Percentiles rank a stretch among this genome's conserved stretches.
These are phyloP conservation scores for Debaryomycetaceae sp. DNA, from an alignment of 1,139 yeast species.

Conservation along the genomic window DNA sequence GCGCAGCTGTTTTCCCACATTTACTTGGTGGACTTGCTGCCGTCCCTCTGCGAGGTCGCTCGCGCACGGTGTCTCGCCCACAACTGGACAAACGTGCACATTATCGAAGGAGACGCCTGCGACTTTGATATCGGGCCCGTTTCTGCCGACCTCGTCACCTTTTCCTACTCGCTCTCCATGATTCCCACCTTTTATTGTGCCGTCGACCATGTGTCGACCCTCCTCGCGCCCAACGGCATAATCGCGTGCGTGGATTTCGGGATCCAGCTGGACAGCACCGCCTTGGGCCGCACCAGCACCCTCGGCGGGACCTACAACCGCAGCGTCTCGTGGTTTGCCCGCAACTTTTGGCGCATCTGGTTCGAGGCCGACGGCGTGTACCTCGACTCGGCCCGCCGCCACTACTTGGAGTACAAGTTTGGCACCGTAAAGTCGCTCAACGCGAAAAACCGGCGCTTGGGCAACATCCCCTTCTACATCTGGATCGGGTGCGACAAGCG, in stretches of 20 bases:
- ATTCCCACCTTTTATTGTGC: conserved; percentile 75
- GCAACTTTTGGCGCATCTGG: conserved; percentile 84
- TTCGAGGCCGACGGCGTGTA: conserved; percentile 77
- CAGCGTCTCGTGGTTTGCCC: conserved; percentile 63
- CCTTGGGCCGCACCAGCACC: conserved; percentile 62
- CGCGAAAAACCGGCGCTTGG: conserved; percentile 50
- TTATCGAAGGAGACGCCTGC: conserved; percentile 67
- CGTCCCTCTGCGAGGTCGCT: conserved; percentile 68
- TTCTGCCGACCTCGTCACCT: conserved; percentile 53
- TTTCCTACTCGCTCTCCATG: conserved; percentile 75
- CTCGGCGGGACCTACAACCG: conserved; percentile 64
- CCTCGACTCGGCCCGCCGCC: conserved; percentile 71
- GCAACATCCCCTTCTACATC: conserved; percentile 69
- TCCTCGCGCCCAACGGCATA: conserved; percentile 47
- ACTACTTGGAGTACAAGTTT: conserved; percentile 68
- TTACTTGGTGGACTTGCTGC: conserved; percentile 65
- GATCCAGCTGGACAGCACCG: conserved; percentile 55
- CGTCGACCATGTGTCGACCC: conserved; percentile 52
- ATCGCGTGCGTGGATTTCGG: conserved; percentile 73
- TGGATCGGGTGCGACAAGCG: conserved; percentile 75
- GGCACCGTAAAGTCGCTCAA: conserved; percentile 72
- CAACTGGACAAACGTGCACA: conserved; percentile 57
- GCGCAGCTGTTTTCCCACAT: conserved; percentile 46
- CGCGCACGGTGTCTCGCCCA: conserved; percentile 39
- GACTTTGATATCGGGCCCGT: conserved; percentile 43